Evolutionary conservation across 75 land plant species (phyloP).

Genomic region (Picea glauca): DNA sequence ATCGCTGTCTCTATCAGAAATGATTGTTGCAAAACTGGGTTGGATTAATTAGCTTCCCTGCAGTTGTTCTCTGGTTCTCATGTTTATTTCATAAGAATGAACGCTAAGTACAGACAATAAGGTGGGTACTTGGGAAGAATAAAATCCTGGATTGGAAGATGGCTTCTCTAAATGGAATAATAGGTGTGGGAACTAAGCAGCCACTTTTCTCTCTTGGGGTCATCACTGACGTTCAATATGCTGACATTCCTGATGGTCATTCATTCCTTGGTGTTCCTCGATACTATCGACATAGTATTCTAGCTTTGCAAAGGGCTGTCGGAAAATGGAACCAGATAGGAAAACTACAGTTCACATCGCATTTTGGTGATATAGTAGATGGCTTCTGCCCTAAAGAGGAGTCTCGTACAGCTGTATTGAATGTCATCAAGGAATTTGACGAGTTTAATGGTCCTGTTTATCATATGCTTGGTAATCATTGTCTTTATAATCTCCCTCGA

Average conservation of each 20-base stretch:
- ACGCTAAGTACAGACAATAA: neutral
- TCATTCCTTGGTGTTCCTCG: slow-evolving; percentile 90
- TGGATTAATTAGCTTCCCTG: neutral
- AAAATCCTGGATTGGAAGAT: slow-evolving; percentile 13
- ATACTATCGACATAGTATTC: slow-evolving; percentile 80
- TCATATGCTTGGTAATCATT: slow-evolving; percentile 97
- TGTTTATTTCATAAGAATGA: neutral
- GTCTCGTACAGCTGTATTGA: slow-evolving; percentile 43
- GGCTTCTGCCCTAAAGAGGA: slow-evolving; percentile 85
- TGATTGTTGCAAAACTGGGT: neutral
- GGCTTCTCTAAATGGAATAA: slow-evolving; percentile 30
- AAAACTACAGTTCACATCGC: slow-evolving; percentile 58
- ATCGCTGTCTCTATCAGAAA: neutral
- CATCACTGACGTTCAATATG: slow-evolving; percentile 95
- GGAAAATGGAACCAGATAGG: slow-evolving; percentile 61
- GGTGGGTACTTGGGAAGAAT: neutral
- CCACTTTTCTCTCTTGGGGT: slow-evolving; percentile 91
- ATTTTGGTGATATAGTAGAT: slow-evolving; percentile 97
- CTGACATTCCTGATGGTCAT: slow-evolving; percentile 82
- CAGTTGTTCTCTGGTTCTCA: neutral
- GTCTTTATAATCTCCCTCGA: slow-evolving; percentile 95
- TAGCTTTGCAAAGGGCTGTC: slow-evolving; percentile 72
- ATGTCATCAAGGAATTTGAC: slow-evolving; percentile 60
- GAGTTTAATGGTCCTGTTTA: slow-evolving; percentile 72
- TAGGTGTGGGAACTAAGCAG: slow-evolving; percentile 22